Percentiles rank a stretch among this genome's conserved stretches.
Evolutionary conservation across 768 basidiomycete genomes (phyloP).

Genomic region (Pholiota conissans): DNA sequence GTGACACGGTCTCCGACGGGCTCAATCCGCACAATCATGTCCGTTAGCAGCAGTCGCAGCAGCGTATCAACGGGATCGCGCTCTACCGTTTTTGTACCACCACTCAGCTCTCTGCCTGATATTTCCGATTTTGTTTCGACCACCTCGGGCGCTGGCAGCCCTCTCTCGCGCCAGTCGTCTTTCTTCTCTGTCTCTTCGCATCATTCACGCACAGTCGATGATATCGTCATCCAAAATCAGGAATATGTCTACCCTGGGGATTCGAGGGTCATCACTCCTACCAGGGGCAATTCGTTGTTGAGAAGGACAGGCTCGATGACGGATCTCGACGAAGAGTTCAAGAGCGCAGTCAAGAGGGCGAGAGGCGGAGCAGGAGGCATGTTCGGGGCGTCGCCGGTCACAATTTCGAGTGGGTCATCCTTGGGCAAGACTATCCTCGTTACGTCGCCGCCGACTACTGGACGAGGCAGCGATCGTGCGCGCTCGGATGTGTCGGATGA

Average conservation of each 20-base stretch:
- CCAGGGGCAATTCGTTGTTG: conserved; percentile 39
- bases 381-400: conserved; percentile 58
- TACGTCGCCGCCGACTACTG: conserved; percentile 41
- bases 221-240: conserved; percentile 64
- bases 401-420: conserved; percentile 67
- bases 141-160: conserved; percentile 19
- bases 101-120: conserved; percentile 68
- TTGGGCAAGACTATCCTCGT: conserved; percentile 40
- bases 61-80: conserved; percentile 56
- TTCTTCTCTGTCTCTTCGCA: conserved; percentile 56
- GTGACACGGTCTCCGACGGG: conserved; percentile 51
- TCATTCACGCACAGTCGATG: conserved; percentile 71
- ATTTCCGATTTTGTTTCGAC: conserved; percentile 58
- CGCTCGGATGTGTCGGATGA: conserved; percentile 37
- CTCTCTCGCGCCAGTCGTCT: conserved; percentile 34
- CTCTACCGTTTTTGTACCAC: conserved; percentile 78
- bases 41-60: conserved; percentile 43
- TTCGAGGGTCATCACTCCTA: conserved; percentile 69
- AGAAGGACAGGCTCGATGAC: conserved; percentile 74
- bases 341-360: conserved; percentile 46
- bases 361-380: conserved; percentile 40
- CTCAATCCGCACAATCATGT: conserved; percentile 69
- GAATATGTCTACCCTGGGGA: conserved; percentile 75
- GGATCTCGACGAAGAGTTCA: conserved; percentile 64
- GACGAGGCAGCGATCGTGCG: conserved; percentile 31